phyloP scores from a whole-genome alignment of 2,329 filamentous ascomycete species.

The Alternaria triticimaculans region DNA sequence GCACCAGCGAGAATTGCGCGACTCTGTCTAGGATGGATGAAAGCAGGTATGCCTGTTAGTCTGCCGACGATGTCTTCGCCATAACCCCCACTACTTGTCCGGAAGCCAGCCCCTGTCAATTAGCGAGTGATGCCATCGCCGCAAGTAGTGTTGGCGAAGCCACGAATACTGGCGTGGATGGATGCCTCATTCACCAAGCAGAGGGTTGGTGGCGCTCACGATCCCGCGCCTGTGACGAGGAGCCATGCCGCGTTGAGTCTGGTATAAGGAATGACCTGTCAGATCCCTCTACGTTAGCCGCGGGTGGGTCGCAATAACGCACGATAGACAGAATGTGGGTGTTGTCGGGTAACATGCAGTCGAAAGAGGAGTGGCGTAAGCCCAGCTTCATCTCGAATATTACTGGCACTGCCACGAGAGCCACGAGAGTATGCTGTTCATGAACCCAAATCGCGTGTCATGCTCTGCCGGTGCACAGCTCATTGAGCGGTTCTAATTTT shows the following conservation, averaged over 20 bases:
- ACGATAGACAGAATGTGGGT: slow-evolving; percentile 24
- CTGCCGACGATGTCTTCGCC: neutral
- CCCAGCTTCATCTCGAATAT: slow-evolving; percentile 31
- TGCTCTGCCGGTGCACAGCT: slow-evolving; percentile 20
- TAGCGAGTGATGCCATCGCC: slow-evolving; percentile 13
- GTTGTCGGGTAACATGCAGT: slow-evolving; percentile 25
- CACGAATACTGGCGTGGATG: slow-evolving; percentile 23
- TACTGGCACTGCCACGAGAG: slow-evolving; percentile 32
- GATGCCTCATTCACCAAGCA: slow-evolving; percentile 23
- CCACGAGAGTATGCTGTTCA: slow-evolving; percentile 11
- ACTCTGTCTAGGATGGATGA: slow-evolving; percentile 20
- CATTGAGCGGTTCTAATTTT: slow-evolving; percentile 19
- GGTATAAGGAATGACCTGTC: slow-evolving; percentile 33
- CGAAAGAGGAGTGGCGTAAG: slow-evolving; percentile 27
- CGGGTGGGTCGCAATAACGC: slow-evolving; percentile 25
- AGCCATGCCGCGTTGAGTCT: slow-evolving; percentile 31
- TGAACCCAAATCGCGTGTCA: slow-evolving; percentile 21
- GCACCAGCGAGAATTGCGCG: slow-evolving; percentile 27
- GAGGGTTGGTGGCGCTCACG: slow-evolving; percentile 40
- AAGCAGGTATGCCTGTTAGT: slow-evolving; percentile 6
- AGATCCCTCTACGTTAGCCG: slow-evolving; percentile 27
- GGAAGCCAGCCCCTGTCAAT: slow-evolving; percentile 1
- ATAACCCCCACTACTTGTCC: neutral
- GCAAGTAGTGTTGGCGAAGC: slow-evolving; percentile 19
- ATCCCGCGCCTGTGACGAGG: slow-evolving; percentile 30